A percentile compares a stretch with the other conserved stretches of the same genome.
Evolutionary conservation across 495 filamentous ascomycete species (phyloP).

Genomic region (Staphylotrichum longicolle): DNA sequence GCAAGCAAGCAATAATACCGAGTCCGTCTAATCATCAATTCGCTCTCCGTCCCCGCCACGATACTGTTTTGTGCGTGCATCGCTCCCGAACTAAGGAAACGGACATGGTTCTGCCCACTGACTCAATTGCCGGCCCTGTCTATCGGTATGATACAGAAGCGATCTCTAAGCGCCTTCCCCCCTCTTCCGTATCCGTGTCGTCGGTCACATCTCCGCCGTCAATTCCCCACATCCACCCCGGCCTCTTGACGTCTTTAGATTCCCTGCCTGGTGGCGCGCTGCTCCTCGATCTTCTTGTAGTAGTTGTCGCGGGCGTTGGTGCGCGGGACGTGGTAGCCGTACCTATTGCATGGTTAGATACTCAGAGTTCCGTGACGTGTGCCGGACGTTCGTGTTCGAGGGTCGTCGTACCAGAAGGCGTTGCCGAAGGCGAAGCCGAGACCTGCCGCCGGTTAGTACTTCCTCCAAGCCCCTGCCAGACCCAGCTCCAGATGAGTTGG

Average conservation of each 20-base stretch:
- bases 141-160: conserved; percentile 24
- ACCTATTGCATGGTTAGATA: conserved; percentile 39
- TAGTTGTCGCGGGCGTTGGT: conserved; percentile 48
- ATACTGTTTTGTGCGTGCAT: neutral
- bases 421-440: conserved; percentile 45
- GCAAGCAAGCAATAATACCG: neutral
- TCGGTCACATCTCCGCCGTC: conserved; percentile 3
- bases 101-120: conserved; percentile 17
- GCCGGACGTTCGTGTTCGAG: conserved; percentile 5
- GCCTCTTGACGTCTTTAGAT: conserved; percentile 11
- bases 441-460: conserved; percentile 31
- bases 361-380: neutral
- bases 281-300: conserved; percentile 49
- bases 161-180: neutral
- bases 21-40: neutral
- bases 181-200: neutral
- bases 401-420: conserved; percentile 46
- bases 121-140: conserved; percentile 21
- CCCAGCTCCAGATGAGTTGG: neutral
- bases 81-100: neutral
- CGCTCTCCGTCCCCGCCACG: too few relatives aligned
- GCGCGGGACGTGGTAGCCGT: conserved; percentile 54
- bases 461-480: neutral
- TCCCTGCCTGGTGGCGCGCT: conserved; percentile 39
- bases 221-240: neutral